Evolutionary conservation across 208 protist genomes (phyloP).

Genomic region (Sergeia podlipaevii): DNA sequence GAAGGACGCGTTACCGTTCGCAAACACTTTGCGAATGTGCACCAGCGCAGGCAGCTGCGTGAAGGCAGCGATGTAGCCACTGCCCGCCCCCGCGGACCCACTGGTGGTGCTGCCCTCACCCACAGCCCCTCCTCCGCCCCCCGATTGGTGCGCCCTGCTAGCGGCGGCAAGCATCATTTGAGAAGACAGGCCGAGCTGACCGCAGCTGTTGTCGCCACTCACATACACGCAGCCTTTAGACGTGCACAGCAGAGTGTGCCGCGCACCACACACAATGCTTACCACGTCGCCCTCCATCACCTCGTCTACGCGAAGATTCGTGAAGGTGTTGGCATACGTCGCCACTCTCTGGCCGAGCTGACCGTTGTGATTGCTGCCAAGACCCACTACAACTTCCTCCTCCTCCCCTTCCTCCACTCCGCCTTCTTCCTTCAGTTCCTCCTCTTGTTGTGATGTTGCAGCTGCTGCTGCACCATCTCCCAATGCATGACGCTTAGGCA

Average conservation of each 20-base stretch:
- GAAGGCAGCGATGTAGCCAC: conserved; percentile 25
- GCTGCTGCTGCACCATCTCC: too few species aligned
- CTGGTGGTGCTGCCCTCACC: not conserved
- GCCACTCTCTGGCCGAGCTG: conserved; percentile 66
- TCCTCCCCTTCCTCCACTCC: not conserved
- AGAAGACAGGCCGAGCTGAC: conserved; percentile 53
- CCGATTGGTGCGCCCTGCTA: not conserved
- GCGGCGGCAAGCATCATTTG: conserved; percentile 11
- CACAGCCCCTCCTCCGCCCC: conserved; percentile 2
- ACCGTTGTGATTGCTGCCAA: conserved; percentile 73
- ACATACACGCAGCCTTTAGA: conserved; percentile 62
- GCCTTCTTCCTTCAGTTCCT: not conserved
- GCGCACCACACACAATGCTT: conserved; percentile 58
- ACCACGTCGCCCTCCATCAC: not conserved
- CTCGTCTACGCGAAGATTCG: conserved; percentile 35
- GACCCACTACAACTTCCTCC: conserved; percentile 34
- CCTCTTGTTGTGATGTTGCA: not conserved
- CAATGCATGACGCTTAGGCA: conserved; percentile 9
- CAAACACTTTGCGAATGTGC: conserved; percentile 54
- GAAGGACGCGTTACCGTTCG: conserved; percentile 58
- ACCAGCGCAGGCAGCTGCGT: conserved; percentile 42
- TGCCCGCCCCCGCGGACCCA: conserved; percentile 1
- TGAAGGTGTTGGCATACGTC: conserved; percentile 56
- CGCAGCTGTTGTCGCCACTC: conserved; percentile 64
- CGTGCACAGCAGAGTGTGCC: conserved; percentile 58